Base-by-base conservation (phyloP, 495 filamentous ascomycete species). In the Daldinia vernicosa region DNA sequence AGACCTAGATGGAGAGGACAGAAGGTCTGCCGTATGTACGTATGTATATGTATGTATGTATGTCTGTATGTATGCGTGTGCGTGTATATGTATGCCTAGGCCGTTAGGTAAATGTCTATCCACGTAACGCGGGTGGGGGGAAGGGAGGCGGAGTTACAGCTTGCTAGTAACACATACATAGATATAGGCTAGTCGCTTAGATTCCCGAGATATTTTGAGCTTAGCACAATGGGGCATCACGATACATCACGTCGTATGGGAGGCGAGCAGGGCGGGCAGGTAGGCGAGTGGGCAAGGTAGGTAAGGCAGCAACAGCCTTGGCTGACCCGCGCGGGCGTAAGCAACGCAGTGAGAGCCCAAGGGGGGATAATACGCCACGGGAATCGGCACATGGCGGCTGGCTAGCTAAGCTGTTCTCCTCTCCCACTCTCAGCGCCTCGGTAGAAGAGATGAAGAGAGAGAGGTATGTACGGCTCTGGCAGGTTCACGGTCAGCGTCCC, bases 101-200 rank as follows among this genome's bases (percentile, higher is more conserved):
- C 14, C 28, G 28, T 62, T 28, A 57, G 66, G 66, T 39, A 39
- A 22, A 26, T 45, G 28, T 43, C 27, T 14, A 50, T 53, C 59
- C 60, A 70, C 67, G 67, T 60, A 47, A 70, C 67, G 60, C 55
- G 27, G 32, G 67, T 70, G 67, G 52, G 53, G 67, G 58, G 11
- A 55, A 9, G 2, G 28, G 45, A 54, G 47, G 4, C 8, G 19
- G 19, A 47, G 43, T 11, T 19, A 47, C 43, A 40, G 39, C 39
- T 40, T n/a, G 15, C 8, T 47, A 47, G 43, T 24, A 47, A 47
- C 43, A 24, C 43, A 24, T 24, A 24, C 43, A 47, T 22, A 19
- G 8, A 33, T 58, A 57, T 50, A 57, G 17, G 62, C 37, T 28
- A 4, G n/a, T 60, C 43, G 58, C 58, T 61, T 61, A 47, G 37